A percentile compares a stretch with the other conserved stretches of the same genome.
Conservation (phyloP, 768 basidiomycete genomes). For the Daedaleopsis nitida region DNA sequence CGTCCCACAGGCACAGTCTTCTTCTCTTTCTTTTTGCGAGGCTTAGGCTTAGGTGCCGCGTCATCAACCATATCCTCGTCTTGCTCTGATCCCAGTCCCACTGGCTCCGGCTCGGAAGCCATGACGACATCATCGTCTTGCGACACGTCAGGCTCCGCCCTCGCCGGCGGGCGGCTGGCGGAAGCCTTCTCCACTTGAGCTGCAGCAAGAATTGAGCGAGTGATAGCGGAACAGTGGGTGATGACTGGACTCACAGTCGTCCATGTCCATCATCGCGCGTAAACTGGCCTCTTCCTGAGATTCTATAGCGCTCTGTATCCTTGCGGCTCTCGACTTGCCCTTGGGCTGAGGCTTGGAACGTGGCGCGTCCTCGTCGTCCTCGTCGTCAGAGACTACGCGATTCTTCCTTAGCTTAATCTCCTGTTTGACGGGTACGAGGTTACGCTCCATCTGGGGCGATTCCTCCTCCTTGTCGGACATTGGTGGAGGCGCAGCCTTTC, state of each 20-base stretch:
- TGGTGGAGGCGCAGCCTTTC: conserved; percentile 27
- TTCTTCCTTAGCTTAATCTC: conserved; percentile 49
- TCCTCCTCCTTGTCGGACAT: conserved; percentile 26
- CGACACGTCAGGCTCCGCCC: conserved; percentile 10
- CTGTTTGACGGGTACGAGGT: conserved; percentile 30
- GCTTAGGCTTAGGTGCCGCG: conserved; percentile 33
- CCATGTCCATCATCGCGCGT: conserved; percentile 75
- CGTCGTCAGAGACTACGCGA: conserved; percentile 60
- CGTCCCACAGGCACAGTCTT: conserved; percentile 70
- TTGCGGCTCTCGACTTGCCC: conserved; percentile 36
- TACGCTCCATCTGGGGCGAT: neutral
- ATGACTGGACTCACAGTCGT: conserved; percentile 52
- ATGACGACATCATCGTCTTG: conserved; percentile 31
- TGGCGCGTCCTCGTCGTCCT: conserved; percentile 47
- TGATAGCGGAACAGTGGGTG: neutral
- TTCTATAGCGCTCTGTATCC: conserved; percentile 24
- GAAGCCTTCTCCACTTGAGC: conserved; percentile 20
- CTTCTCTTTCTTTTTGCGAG: conserved; percentile 45
- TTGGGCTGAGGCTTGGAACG: conserved; percentile 34
- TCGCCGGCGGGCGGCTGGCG: conserved; percentile 22
- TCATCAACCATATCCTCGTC: conserved; percentile 26
- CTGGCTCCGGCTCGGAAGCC: conserved; percentile 21
- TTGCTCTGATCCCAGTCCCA: conserved; percentile 19
- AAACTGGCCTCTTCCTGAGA: conserved; percentile 46
- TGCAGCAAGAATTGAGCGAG: neutral